Evolutionary conservation across 192 early-diverging fungal species (phyloP), one percentile per base, ranked within the genome.

Genomic region (Podila verticillata): DNA sequence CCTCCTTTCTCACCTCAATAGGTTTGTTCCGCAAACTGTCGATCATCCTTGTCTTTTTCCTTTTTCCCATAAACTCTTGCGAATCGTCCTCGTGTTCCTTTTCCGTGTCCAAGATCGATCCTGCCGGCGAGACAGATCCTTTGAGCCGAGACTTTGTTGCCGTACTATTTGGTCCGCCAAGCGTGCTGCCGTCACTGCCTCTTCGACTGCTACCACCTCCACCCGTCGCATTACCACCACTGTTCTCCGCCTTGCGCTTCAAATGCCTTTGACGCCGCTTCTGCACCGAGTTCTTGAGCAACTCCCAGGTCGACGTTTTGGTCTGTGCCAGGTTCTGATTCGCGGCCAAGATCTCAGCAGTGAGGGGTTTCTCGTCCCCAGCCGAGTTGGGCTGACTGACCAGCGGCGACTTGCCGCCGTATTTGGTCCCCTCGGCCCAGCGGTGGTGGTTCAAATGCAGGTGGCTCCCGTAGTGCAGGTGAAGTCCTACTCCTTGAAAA

Each of bases 11-110:
- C 71, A 78, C 75, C 63, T 78, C 75, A 10, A 78, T 78, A 8
- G 75, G 68, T 31, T 78, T 78, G 58, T 78, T 78, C 7, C 75
- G 68, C 15, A 78, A 48, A 26, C 68, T 66, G n/a, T 78, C 39
- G 19, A 78, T 70, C 3, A 78, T 57, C 35, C 56, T 49, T 0
- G 68, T 61, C 29, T 78, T 78, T 24, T 68, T 57, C 20, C 70
- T 59, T n/a, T 65, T 64, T 48, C 75, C 70, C 75, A 78, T 78
- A 61, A 71, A 71, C 30, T 78, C 75, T 26, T 66, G 75, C 4
- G 64, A 64, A 5, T 78, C 68, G 22, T 65, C 32, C 13, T 71
- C 75, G 31, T 78, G 68, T 12, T 78, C 75, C 28, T 54, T 64
- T 30, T 70, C 61, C 3, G 54, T 29, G 4, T 77, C 74, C 5